Conservation (phyloP, 2,329 filamentous ascomycete genomes). For the Cordyceps tenuipes region DNA sequence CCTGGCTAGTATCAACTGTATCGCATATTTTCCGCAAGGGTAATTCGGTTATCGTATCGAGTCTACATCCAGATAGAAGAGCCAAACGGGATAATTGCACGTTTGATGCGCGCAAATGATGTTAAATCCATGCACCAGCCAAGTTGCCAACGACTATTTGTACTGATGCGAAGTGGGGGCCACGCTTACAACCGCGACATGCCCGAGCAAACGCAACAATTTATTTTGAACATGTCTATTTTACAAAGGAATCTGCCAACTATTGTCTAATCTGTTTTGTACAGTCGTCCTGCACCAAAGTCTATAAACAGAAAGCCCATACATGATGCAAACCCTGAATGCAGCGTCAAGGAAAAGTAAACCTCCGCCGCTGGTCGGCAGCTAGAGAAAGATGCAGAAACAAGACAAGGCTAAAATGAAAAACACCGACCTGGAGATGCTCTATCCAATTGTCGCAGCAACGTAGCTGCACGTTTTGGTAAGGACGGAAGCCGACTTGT, state of each 20-base stretch:
- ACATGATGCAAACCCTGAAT: background rate
- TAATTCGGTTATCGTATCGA: background rate
- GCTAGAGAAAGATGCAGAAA: background rate
- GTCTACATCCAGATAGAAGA: background rate
- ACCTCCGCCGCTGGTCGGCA: background rate
- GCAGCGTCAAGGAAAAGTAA: background rate
- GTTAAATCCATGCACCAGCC: background rate
- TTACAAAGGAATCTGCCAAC: background rate
- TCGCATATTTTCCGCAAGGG: background rate
- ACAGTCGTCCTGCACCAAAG: background rate
- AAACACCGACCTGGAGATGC: background rate
- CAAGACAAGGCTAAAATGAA: background rate
- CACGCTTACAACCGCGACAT: background rate
- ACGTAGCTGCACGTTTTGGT: background rate
- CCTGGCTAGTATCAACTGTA: background rate
- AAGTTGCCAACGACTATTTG: too few species aligned
- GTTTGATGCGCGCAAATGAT: background rate
- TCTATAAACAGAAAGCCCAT: background rate
- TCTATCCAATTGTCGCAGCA: background rate
- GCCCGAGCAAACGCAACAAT: background rate
- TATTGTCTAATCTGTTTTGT: constrained; percentile 1
- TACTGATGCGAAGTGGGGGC: background rate
- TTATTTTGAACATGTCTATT: background rate
- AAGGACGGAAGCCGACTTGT: background rate
- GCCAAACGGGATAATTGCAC: background rate